Base-by-base conservation (phyloP, 768 basidiomycete species). In the Tubosaeta sp. region DNA sequence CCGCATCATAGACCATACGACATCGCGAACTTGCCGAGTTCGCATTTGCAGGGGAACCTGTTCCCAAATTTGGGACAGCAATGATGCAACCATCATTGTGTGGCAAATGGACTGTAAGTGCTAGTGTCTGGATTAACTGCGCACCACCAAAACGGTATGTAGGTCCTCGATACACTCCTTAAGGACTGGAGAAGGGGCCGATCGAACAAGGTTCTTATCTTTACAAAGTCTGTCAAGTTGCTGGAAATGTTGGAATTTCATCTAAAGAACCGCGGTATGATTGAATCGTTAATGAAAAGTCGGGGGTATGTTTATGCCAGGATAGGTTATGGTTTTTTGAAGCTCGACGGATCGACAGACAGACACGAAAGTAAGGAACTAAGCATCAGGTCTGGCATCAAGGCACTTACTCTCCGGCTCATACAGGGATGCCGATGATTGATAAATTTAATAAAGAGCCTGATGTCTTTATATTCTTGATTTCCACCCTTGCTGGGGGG, bases 141-240 rank as follows among this genome's bases (percentile, higher is more conserved):
- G 21, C 5, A 11, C 21, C n/a, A 13, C 14, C n/a, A 38, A 46
- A 12, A 13, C 19, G 24, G 3, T n/a, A n/a, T 6, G 1, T 55
- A 93, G 88, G 80, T 90, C 0, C 72, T 94, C 8, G 76, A 84
- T 51, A 71, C 74, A 7, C 71, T 88, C 3, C 71, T 97, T 19
- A 78, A 76, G 42, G 78, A 84, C 40, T 84, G 85, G 80, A 77
- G 79, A 59, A 79, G 79, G 58, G 82, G 84, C 42, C 64, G 68
- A 16, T 74, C 78, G 0, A 94, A 90, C 69, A 97, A 96, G 70
- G 91, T 96, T 35, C 74, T 97, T 38, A 84, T 97, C 51, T 97
- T 97, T 69, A 94, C 93, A 3, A 93, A 93, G 65, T 88, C 90
- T 1, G 90, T 94, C 49, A 92, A 94, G 65, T 71, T 97, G 22